Percentiles rank a stretch among this genome's conserved stretches.
phyloP scores from a whole-genome alignment of 2,329 filamentous ascomycete species.

The Mycosphaerella sp. region DNA sequence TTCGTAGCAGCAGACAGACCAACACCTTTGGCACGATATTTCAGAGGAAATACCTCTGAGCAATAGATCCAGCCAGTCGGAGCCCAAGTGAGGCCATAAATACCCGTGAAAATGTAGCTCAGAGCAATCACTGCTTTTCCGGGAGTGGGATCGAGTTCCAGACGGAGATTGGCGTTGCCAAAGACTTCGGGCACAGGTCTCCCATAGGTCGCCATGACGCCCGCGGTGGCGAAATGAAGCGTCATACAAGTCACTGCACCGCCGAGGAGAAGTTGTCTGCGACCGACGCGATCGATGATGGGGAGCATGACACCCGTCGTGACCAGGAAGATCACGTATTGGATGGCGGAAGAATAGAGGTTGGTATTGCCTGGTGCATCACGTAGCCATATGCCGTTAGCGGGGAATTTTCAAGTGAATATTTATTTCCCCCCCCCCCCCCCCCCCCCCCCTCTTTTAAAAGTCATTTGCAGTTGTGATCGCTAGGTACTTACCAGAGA shows the following conservation, averaged over 20 bases:
- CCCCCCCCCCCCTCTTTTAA: too few relatives aligned
- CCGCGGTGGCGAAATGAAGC: conserved; percentile 45
- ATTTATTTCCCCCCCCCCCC: not conserved
- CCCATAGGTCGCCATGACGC: conserved; percentile 40
- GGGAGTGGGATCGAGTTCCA: conserved; percentile 45
- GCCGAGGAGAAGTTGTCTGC: conserved; percentile 37
- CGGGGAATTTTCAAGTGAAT: too few relatives aligned
- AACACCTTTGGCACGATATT: conserved; percentile 55
- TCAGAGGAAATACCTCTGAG: conserved; percentile 57
- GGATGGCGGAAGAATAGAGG: conserved; percentile 35
- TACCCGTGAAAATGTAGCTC: conserved; percentile 56
- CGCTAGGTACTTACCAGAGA: conserved; percentile 35
- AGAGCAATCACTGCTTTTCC: conserved; percentile 59
- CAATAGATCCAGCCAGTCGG: conserved; percentile 61
- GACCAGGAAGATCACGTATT: conserved; percentile 40
- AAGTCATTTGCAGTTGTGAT: not conserved
- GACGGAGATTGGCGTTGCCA: conserved; percentile 46
- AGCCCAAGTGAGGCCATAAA: conserved; percentile 57
- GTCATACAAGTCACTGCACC: conserved; percentile 39
- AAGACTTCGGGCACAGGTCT: conserved; percentile 38
- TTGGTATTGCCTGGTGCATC: conserved; percentile 37
- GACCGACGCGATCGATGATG: conserved; percentile 36
- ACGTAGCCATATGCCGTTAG: too few relatives aligned
- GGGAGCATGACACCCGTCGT: conserved; percentile 37
- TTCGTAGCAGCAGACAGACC: conserved; percentile 51